These are phyloP conservation scores for Oryza meyeriana DNA, from an alignment of 176 grass and related monocot genomes.

Conservation along the genomic window DNA sequence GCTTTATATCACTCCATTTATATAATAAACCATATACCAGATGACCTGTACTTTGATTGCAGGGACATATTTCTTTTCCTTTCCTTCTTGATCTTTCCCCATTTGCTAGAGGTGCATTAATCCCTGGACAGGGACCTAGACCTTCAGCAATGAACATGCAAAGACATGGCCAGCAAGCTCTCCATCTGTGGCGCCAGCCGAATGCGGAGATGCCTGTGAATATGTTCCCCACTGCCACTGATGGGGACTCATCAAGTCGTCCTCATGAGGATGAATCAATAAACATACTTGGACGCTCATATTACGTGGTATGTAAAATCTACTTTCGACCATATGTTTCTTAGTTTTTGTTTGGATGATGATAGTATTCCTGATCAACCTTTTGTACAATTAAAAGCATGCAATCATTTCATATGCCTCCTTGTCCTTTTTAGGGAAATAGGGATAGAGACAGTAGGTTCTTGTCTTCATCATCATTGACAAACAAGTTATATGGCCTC, in stretches of 20 bases:
- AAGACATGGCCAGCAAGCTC: conserved; percentile 20
- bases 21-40: conserved; percentile 6
- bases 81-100: conserved; percentile 74
- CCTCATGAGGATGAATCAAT: neutral
- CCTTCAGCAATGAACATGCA: conserved; percentile 21
- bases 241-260: conserved; percentile 37
- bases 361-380: neutral
- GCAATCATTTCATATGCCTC: neutral
- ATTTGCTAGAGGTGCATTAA: conserved; percentile 43
- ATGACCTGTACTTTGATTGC: conserved; percentile 26
- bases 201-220: conserved; percentile 43
- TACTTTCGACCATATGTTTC: neutral
- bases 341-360: conserved; percentile 5
- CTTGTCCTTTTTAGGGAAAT: conserved; percentile 19
- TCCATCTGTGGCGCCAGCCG: conserved; percentile 35
- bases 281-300: neutral
- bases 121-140: conserved; percentile 21
- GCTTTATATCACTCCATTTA: conserved; percentile 7
- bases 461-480: neutral
- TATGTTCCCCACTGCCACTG: conserved; percentile 26
- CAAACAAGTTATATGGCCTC: conserved; percentile 49
- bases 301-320: conserved; percentile 22
- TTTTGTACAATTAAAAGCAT: neutral
- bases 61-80: conserved; percentile 88
- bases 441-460: conserved; percentile 5